Base-by-base conservation (phyloP, 768 basidiomycete species). In the Tulasnella calospora region DNA sequence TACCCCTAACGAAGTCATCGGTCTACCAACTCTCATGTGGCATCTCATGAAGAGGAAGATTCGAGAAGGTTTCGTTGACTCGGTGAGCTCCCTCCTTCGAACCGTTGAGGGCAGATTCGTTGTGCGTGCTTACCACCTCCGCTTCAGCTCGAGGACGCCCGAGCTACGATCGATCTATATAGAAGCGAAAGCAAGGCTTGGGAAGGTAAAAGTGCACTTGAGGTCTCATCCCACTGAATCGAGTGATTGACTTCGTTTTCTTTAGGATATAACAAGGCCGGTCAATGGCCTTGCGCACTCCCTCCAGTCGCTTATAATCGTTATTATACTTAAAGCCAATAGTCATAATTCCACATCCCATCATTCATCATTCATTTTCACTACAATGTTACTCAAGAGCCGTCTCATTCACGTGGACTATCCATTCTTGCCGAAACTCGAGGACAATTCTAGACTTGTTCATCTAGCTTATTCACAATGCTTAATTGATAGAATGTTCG, bases 11-110 rank as follows among this genome's bases (percentile, higher is more conserved):
- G 90, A 92, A 81, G 83, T 90, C 72, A 85, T 93, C 79, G 93
- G 94, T 36, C 86, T 95, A 46, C 91, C 90, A 82, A 95, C 94
- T 6, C 86, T 95, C 21, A 89, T 90, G 83, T 94, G 92, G 92
- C 91, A 91, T 81, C 88, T 95, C 46, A 92, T 95, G 92, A 88
- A 89, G 77, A 88, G 93, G 81, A 89, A 91, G 40, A 92, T 92
- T 82, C 91, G 92, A 82, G 91, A 92, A 82, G 89, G 89, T 40
- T 87, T 90, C 77, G 87, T 89, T 81, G 89, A 93, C 83, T 91
- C 92, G 13, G 94, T 95, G 82, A 82, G 91, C 88, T 51, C 44
- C 61, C 78, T 73, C 67, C 47, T 35, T 71, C 76, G 44, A 44
- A 3, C 44, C 17, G 13, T 17, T 3, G 3, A 12, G 13, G 44